Conservation (phyloP, 495 filamentous ascomycete genomes). For the Ramalina intermedia region DNA sequence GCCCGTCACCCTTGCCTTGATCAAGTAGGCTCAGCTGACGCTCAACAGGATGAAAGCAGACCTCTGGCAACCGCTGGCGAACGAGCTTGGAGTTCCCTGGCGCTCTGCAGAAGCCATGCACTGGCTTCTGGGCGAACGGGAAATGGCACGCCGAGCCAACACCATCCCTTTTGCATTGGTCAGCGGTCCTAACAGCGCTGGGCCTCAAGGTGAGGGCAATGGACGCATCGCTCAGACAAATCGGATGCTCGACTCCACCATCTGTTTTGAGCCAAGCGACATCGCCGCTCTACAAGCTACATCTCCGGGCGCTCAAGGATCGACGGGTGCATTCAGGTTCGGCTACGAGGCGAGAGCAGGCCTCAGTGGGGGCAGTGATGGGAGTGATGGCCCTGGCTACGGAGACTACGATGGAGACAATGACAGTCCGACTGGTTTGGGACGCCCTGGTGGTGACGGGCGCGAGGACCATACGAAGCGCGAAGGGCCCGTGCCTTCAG, state of each 20-base stretch:
- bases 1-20: constrained; percentile 10
- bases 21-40: neutral
- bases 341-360: neutral
- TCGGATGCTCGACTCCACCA: constrained; percentile 10
- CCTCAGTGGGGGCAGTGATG: neutral
- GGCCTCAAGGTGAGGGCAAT: neutral
- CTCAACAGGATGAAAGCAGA: constrained; percentile 74
- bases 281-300: constrained; percentile 6
- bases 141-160: constrained; percentile 84
- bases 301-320: constrained; percentile 4
- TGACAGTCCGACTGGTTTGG: neutral
- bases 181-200: constrained; percentile 1
- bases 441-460: neutral
- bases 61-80: constrained; percentile 89
- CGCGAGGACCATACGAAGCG: neutral
- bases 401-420: constrained; percentile 2
- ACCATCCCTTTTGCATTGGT: constrained; percentile 55
- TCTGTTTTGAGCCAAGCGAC: constrained; percentile 9
- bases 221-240: constrained; percentile 11
- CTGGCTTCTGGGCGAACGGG: constrained; percentile 85
- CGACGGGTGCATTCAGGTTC: neutral
- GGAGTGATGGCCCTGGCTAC: neutral
- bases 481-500: neutral
- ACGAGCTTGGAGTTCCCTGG: constrained; percentile 95
- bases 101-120: constrained; percentile 94